phyloP scores from a whole-genome alignment of 768 basidiomycete species.

The Pholiota molesta region DNA sequence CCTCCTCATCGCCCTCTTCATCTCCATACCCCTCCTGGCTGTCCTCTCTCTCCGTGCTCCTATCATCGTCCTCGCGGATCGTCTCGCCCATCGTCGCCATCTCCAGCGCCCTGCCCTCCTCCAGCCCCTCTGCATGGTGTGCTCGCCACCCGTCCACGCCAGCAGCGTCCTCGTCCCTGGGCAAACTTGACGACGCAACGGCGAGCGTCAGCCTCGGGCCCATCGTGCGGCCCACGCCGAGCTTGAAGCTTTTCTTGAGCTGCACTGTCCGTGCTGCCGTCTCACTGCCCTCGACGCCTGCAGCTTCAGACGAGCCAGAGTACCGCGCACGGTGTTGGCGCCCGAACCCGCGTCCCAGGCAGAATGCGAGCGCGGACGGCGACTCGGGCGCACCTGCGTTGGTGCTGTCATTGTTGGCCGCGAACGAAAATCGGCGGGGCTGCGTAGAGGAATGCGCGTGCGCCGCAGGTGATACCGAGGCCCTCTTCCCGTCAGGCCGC shows the following conservation, averaged over 20 bases:
- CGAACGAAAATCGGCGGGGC: not conserved
- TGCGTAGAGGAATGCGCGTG: not conserved
- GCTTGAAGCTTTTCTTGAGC: constrained; percentile 26
- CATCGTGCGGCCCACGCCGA: constrained; percentile 26
- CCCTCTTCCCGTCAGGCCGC: not conserved
- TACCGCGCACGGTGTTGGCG: not conserved
- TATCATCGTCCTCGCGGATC: not conserved
- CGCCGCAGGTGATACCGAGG: not conserved
- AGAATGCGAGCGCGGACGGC: not conserved
- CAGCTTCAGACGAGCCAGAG: not conserved
- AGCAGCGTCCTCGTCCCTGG: too few species aligned
- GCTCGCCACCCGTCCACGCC: not conserved
- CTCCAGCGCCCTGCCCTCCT: not conserved
- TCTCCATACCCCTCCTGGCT: not conserved
- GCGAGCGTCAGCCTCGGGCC: constrained; percentile 23
- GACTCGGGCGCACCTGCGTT: constrained; percentile 6
- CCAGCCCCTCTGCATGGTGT: not conserved
- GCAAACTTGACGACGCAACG: not conserved
- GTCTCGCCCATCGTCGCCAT: not conserved
- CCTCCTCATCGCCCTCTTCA: constrained; percentile 1
- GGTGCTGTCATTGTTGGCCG: not conserved
- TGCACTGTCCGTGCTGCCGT: constrained; percentile 12
- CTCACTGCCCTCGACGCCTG: not conserved
- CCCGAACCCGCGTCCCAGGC: not conserved
- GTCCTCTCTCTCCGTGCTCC: not conserved